phyloP scores from a whole-genome alignment of 129 eudicot species.

The Artemisia argyi region DNA sequence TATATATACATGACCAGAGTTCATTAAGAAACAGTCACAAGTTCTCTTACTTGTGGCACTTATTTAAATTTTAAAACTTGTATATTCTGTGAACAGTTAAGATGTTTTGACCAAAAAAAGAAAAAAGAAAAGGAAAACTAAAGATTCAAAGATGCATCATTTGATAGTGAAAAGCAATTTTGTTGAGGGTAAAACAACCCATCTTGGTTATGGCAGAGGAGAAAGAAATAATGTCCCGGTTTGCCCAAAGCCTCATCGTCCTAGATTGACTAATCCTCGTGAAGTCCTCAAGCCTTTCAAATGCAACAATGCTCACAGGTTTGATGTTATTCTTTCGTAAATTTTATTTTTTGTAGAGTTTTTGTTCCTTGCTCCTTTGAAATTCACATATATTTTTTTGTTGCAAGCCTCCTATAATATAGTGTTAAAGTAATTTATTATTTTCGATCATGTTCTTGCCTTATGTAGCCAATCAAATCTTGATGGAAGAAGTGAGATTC shows the following conservation, averaged over 20 bases:
- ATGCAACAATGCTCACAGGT: constrained; percentile 45
- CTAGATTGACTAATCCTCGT: constrained; percentile 29
- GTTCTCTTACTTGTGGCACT: constrained; percentile 27
- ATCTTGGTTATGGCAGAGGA: constrained; percentile 22
- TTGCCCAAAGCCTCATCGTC: constrained; percentile 59
- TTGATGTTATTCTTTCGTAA: neutral
- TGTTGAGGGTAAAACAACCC: constrained; percentile 33
- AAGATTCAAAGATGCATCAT: constrained; percentile 35
- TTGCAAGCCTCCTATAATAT: neutral
- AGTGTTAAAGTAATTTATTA: neutral
- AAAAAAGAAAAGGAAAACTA: no score
- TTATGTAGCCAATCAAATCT: constrained; percentile 37
- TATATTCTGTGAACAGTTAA: neutral
- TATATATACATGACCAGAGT: neutral
- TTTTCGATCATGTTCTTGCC: neutral
- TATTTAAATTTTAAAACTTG: constrained; percentile 10
- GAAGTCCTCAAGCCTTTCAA: constrained; percentile 41
- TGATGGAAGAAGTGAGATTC: constrained; percentile 56
- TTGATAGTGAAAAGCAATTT: constrained; percentile 40
- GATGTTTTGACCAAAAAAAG: constrained; percentile 10
- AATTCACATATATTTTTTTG: no score
- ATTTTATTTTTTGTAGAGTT: neutral
- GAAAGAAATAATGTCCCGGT: constrained; percentile 31
- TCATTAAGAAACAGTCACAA: constrained; percentile 7
- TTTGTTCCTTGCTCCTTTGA: no score